These are phyloP conservation scores for Geotrichum phurueaensis DNA, from an alignment of 1,139 yeast species.

Conservation along the genomic window DNA sequence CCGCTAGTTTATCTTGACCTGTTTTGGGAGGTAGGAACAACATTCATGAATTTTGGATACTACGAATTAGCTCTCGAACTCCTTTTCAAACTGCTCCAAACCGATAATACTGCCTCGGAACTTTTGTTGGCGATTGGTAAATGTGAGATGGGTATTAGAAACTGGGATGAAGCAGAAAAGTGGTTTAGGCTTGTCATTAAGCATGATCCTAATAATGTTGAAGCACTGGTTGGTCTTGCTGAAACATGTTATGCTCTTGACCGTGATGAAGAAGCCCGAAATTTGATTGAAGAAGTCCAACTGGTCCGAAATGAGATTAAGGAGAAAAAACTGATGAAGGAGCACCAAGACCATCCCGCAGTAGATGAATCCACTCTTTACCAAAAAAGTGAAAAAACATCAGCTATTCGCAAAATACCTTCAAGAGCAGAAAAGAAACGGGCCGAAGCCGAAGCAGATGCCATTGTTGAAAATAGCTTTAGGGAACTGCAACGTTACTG, in stretches of 20 bases:
- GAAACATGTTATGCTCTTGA: constrained; percentile 70
- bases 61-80: constrained; percentile 59
- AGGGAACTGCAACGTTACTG: constrained; percentile 52
- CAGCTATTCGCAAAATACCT: background rate
- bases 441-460: constrained; percentile 52
- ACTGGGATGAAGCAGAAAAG: constrained; percentile 60
- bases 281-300: constrained; percentile 50
- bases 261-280: constrained; percentile 56
- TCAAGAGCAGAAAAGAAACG: constrained; percentile 50
- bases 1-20: constrained; percentile 66
- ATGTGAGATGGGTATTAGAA: constrained; percentile 70
- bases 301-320: constrained; percentile 20
- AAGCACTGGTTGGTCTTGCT: constrained; percentile 69
- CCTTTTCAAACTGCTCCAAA: constrained; percentile 30
- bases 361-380: constrained; percentile 18
- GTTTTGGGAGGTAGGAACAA: constrained; percentile 68
- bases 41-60: constrained; percentile 60
- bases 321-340: constrained; percentile 26
- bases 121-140: constrained; percentile 62
- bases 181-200: constrained; percentile 55
- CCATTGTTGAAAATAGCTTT: constrained; percentile 58
- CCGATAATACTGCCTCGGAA: constrained; percentile 24
- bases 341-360: constrained; percentile 18
- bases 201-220: constrained; percentile 58
- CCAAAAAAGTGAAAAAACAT: background rate